phyloP scores from a whole-genome alignment of 2,329 filamentous ascomycete genomes.

The Sarocladium oryzae region DNA sequence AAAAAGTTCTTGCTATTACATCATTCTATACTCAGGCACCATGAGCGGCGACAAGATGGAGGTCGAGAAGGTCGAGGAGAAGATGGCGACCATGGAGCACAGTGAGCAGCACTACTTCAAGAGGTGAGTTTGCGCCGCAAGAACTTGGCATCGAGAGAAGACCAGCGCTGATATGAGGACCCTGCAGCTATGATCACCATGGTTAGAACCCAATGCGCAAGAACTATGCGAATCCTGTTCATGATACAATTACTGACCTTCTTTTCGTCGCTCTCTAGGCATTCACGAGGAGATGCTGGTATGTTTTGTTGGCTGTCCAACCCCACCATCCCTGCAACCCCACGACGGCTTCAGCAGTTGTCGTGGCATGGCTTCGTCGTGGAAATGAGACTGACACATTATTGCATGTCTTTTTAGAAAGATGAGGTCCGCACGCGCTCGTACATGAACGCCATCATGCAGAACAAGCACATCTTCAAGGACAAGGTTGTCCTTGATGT shows the following conservation, averaged over 20 bases:
- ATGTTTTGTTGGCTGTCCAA: constrained; percentile 36
- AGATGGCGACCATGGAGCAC: constrained; percentile 72
- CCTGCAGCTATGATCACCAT: constrained; percentile 88
- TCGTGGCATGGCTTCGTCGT: not conserved
- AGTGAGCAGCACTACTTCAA: constrained; percentile 99
- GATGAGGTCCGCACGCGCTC: constrained; percentile 95
- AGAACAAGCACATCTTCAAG: constrained; percentile 93
- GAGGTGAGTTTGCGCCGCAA: constrained; percentile 51
- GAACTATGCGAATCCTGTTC: constrained; percentile 2
- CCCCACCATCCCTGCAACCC: constrained; percentile 11
- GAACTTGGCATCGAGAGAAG: not conserved
- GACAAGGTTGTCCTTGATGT: constrained; percentile 84
- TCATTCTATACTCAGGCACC: constrained; percentile 13
- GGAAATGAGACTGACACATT: not conserved
- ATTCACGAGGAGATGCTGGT: constrained; percentile 99
- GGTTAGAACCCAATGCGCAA: constrained; percentile 44
- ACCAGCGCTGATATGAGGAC: not conserved
- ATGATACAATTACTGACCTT: constrained; percentile 20
- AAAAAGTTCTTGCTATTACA: too few species aligned
- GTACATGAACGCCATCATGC: constrained; percentile 95
- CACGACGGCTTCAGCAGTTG: not conserved
- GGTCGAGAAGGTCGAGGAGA: constrained; percentile 52
- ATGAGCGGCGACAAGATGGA: constrained; percentile 51
- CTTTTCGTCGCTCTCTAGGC: constrained; percentile 44
- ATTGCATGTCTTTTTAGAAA: too few species aligned